Conservation (phyloP, 1,139 yeast species). For the Meyerozyma carpophila region DNA sequence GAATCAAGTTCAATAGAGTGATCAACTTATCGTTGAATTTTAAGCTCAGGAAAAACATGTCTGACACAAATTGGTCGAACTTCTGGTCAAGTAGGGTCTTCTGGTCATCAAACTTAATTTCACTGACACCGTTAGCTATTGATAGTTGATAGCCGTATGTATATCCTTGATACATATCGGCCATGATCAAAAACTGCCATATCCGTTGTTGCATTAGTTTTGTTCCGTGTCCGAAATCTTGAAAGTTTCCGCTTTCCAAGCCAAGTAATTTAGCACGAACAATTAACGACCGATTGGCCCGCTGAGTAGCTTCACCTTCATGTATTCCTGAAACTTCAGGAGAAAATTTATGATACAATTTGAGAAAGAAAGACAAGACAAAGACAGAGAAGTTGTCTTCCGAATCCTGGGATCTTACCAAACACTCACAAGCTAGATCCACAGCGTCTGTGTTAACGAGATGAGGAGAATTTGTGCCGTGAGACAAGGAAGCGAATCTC, state of each 20-base stretch:
- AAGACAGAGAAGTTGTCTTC: not conserved
- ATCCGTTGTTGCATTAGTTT: slow-evolving; percentile 18
- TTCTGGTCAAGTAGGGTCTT: not conserved
- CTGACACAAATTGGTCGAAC: not conserved
- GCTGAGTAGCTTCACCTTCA: slow-evolving; percentile 39
- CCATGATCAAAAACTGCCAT: slow-evolving; percentile 25
- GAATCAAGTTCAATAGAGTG: not conserved
- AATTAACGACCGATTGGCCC: slow-evolving; percentile 30
- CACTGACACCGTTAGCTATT: not conserved
- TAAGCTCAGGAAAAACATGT: not conserved
- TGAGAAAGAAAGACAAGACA: slow-evolving; percentile 15
- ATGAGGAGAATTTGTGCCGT: not conserved
- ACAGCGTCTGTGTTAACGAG: not conserved
- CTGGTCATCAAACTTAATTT: not conserved
- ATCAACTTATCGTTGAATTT: not conserved
- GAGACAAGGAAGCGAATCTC: slow-evolving; percentile 35
- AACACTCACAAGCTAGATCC: not conserved
- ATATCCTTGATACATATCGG: slow-evolving; percentile 33
- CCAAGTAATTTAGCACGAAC: slow-evolving; percentile 44
- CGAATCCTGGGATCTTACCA: not conserved
- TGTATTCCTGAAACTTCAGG: slow-evolving; percentile 51
- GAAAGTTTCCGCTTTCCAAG: slow-evolving; percentile 30
- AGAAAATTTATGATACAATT: slow-evolving; percentile 35
- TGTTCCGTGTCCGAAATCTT: slow-evolving; percentile 16
- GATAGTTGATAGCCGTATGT: slow-evolving; percentile 29